Conservation (phyloP, 805 yeast genomes). For the Pichia deserticola region DNA sequence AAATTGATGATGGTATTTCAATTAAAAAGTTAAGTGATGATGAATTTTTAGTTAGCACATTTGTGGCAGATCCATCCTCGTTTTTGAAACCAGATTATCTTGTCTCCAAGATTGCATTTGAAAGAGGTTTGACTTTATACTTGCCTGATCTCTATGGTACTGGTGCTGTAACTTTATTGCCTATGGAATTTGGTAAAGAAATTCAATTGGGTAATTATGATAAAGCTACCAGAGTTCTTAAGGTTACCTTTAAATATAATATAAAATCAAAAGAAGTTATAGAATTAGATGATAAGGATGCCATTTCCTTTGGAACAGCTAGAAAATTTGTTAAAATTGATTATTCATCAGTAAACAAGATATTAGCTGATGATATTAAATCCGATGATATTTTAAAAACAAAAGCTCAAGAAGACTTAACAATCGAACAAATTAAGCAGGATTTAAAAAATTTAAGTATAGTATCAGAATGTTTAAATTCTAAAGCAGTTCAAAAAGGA, state of each 20-base stretch:
- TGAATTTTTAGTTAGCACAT: conserved; percentile 48
- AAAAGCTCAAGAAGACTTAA: conserved; percentile 5
- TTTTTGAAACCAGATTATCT: conserved; percentile 34
- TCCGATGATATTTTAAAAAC: conserved; percentile 5
- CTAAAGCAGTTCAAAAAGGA: conserved; percentile 28
- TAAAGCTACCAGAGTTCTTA: conserved; percentile 35
- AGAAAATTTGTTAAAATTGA: conserved; percentile 46
- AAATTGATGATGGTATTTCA: conserved; percentile 90
- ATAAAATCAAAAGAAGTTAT: conserved; percentile 13
- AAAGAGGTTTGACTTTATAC: conserved; percentile 60
- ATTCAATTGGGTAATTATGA: conserved; percentile 43
- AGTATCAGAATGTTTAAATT: conserved; percentile 26
- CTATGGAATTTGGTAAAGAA: conserved; percentile 41
- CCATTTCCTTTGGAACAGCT: conserved; percentile 36
- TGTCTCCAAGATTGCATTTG: conserved; percentile 49
- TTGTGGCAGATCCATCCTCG: conserved; percentile 85
- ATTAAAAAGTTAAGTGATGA: conserved; percentile 29
- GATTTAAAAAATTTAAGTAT: conserved; percentile 33
- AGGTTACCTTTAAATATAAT: conserved; percentile 31
- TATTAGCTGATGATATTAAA: conserved; percentile 28
- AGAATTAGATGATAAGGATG: conserved; percentile 17
- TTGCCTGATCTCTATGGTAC: conserved; percentile 45
- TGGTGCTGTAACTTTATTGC: conserved; percentile 55
- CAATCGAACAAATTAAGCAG: conserved; percentile 10
- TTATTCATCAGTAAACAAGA: conserved; percentile 54